These are phyloP conservation scores for Buxus sempervirens DNA, from an alignment of 164 flowering plant species.

Conservation along the genomic window DNA sequence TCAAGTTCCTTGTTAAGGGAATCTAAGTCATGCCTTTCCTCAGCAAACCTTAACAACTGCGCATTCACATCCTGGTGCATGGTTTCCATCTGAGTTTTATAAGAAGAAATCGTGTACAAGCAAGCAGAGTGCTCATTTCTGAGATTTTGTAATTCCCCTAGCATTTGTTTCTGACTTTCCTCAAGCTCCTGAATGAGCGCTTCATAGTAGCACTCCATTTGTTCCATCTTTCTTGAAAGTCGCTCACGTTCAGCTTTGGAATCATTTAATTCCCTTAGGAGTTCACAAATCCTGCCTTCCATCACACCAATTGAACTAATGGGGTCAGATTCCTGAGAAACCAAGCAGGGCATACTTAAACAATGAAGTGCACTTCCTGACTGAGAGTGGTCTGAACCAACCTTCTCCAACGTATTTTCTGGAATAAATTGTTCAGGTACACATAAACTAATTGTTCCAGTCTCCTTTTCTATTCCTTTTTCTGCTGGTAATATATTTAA, in stretches of 20 bases:
- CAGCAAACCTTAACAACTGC: conserved; percentile 44
- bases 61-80: conserved; percentile 60
- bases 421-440: conserved; percentile 23
- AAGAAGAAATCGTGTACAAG: conserved; percentile 57
- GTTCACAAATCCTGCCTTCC: conserved; percentile 53
- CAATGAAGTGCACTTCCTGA: conserved; percentile 42
- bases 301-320: conserved; percentile 37
- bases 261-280: conserved; percentile 70
- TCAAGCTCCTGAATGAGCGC: conserved; percentile 90
- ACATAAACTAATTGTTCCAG: conserved; percentile 14
- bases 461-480: conserved; percentile 11
- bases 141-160: conserved; percentile 77
- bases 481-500: conserved; percentile 19
- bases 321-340: conserved; percentile 42
- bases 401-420: conserved; percentile 21
- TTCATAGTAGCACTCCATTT: conserved; percentile 98
- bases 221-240: conserved; percentile 71
- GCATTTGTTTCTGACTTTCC: conserved; percentile 84
- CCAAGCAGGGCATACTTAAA: conserved; percentile 28
- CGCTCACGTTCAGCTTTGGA: conserved; percentile 66
- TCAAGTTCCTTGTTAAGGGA: conserved; percentile 75
- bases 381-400: conserved; percentile 37
- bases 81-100: conserved; percentile 68
- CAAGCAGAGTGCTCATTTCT: conserved; percentile 80
- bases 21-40: conserved; percentile 54